Evolutionary conservation across 441 rosid species (phyloP).

Genomic region (Bruguiera hainesii): DNA sequence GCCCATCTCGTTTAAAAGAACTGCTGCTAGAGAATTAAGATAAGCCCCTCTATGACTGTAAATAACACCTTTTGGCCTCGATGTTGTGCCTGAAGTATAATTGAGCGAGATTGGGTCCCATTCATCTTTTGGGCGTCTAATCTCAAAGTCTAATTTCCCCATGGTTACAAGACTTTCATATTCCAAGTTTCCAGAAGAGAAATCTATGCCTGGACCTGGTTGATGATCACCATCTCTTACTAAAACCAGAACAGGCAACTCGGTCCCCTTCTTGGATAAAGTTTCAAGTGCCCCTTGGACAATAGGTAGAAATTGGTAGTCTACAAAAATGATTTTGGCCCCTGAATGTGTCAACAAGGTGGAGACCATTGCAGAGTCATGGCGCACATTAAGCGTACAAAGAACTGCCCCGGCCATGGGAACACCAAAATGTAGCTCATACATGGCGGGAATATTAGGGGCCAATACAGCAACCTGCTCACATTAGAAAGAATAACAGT

Average conservation of each 20-base stretch:
- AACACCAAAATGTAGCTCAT: conserved; percentile 78
- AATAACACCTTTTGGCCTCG: conserved; percentile 74
- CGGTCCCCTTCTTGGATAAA: conserved; percentile 30
- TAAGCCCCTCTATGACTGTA: conserved; percentile 77
- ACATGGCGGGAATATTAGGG: conserved; percentile 64
- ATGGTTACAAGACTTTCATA: conserved; percentile 45
- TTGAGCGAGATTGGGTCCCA: conserved; percentile 78
- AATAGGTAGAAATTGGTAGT: conserved; percentile 39
- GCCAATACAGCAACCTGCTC: conserved; percentile 65
- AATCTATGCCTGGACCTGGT: conserved; percentile 17
- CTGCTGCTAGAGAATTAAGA: conserved; percentile 52
- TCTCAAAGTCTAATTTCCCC: conserved; percentile 39
- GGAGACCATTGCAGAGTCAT: conserved; percentile 47
- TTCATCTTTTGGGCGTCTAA: conserved; percentile 44
- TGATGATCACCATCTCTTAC: conserved; percentile 32
- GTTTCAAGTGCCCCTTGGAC: conserved; percentile 50
- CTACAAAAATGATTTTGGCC: conserved; percentile 53
- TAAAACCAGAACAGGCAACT: conserved; percentile 38
- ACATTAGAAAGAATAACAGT: conserved; percentile 8
- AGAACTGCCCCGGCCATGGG: conserved; percentile 78
- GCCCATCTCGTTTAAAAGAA: conserved; percentile 54
- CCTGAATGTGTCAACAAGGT: conserved; percentile 45
- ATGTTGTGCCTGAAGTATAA: conserved; percentile 69
- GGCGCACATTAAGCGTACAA: conserved; percentile 57
- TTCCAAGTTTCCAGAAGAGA: conserved; percentile 23